Evolutionary conservation across 2,329 filamentous ascomycete species (phyloP).

Genomic region (Blastomyces parvus): DNA sequence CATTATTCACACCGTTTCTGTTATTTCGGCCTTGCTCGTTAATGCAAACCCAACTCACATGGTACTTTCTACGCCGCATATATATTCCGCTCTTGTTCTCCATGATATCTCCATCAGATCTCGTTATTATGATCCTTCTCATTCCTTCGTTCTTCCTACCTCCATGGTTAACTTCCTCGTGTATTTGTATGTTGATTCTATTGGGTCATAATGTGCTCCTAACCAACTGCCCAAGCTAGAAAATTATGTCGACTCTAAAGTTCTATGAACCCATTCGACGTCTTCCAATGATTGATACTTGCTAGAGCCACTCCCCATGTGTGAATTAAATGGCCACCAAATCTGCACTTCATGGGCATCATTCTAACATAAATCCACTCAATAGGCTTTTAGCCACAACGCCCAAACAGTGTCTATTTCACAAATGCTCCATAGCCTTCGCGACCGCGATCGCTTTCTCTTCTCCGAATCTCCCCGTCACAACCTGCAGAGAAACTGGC

Average conservation of each 20-base stretch:
- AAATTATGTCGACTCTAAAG: not conserved
- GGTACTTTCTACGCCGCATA: not conserved
- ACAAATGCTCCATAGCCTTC: conserved; percentile 21
- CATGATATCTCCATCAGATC: not conserved
- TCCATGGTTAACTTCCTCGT: not conserved
- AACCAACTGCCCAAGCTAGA: not conserved
- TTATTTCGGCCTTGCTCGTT: too few species aligned
- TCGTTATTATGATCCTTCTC: not conserved
- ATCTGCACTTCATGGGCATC: not conserved
- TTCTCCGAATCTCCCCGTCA: conserved; percentile 27
- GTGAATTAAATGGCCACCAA: not conserved
- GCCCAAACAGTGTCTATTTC: not conserved
- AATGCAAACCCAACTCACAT: not conserved
- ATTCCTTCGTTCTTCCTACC: not conserved
- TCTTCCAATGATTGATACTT: not conserved
- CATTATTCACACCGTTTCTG: too few species aligned
- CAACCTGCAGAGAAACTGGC: conserved; percentile 29
- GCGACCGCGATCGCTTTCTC: conserved; percentile 28
- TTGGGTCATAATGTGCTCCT: not conserved
- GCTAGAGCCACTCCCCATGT: not conserved
- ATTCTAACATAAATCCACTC: not conserved
- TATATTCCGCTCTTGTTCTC: not conserved
- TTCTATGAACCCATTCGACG: not conserved
- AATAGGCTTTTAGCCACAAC: not conserved
- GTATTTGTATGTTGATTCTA: not conserved